Evolutionary conservation across 495 filamentous ascomycete genomes (phyloP).

Genomic region (Penicillium flavigenum): DNA sequence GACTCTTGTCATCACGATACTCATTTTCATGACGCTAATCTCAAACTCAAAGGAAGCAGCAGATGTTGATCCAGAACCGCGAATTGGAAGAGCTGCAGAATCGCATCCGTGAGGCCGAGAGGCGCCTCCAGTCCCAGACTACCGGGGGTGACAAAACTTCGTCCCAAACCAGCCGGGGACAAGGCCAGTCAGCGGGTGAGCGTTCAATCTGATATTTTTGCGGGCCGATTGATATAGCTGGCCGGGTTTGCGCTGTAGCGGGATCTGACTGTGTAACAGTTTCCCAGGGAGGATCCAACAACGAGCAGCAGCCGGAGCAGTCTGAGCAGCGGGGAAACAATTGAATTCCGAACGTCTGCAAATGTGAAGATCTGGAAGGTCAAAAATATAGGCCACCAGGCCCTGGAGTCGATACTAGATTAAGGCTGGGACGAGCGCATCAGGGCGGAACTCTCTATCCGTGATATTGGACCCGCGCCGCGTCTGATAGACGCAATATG

Average conservation of each 20-base stretch:
- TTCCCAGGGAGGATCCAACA: constrained; percentile 12
- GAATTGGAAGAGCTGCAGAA: constrained; percentile 86
- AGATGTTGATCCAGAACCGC: constrained; percentile 72
- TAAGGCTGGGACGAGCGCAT: constrained; percentile 1
- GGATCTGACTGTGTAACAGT: constrained; percentile 17
- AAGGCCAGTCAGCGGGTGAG: constrained; percentile 27
- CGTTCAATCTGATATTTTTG: constrained; percentile 7
- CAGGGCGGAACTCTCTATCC: constrained; percentile 3
- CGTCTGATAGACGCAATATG: constrained; percentile 12
- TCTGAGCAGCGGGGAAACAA: constrained; percentile 7
- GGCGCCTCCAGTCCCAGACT: constrained; percentile 61
- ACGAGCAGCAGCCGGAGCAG: constrained; percentile 7
- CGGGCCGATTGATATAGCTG: constrained; percentile 14
- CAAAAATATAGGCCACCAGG: background rate
- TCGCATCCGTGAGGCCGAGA: constrained; percentile 79
- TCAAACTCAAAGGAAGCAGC: constrained; percentile 47
- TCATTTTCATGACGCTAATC: constrained; percentile 1
- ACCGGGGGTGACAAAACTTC: constrained; percentile 14
- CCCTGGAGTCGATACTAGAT: background rate
- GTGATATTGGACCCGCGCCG: constrained; percentile 14
- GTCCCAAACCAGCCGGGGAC: constrained; percentile 10
- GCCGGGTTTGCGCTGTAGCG: constrained; percentile 6
- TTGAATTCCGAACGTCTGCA: background rate
- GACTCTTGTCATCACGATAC: background rate
- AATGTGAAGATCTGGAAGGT: background rate